These are phyloP conservation scores for Dactylellina leptospora DNA, from an alignment of 2,329 filamentous ascomycete species.

Conservation along the genomic window DNA sequence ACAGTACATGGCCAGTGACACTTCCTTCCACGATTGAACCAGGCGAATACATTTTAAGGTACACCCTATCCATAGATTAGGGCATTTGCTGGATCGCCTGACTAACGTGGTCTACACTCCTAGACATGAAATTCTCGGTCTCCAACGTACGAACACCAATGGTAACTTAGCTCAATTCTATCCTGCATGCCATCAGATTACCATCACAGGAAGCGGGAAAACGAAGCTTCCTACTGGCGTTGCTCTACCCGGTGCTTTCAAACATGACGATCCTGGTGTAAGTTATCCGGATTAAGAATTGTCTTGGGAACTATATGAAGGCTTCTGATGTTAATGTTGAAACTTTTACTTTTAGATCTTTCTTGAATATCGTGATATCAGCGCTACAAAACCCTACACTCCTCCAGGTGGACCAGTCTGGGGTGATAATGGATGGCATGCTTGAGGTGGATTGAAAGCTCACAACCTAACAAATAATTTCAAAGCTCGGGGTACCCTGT, in stretches of 20 bases:
- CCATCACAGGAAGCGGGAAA: slow-evolving; percentile 53
- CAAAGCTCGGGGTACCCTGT: too few species aligned
- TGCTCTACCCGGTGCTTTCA: slow-evolving; percentile 55
- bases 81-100: too few species aligned
- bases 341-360: slow-evolving; percentile 55
- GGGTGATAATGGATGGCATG: slow-evolving; percentile 36
- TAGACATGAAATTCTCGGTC: slow-evolving; percentile 53
- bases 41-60: slow-evolving; percentile 55
- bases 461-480: too few species aligned
- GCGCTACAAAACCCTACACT: slow-evolving; percentile 55
- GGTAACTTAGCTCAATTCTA: slow-evolving; percentile 54
- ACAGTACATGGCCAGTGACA: slow-evolving; percentile 58
- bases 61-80: background rate
- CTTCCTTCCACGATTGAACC: slow-evolving; percentile 57
- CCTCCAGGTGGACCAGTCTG: slow-evolving; percentile 56
- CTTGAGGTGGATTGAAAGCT: too few species aligned
- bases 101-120: too few species aligned
- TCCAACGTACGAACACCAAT: slow-evolving; percentile 52
- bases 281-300: too few species aligned
- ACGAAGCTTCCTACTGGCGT: slow-evolving; percentile 54
- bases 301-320: too few species aligned
- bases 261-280: slow-evolving; percentile 54
- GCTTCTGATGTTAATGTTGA: background rate
- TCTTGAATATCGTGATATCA: slow-evolving; percentile 57
- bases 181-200: slow-evolving; percentile 55